Evolutionary conservation across 352 stramenopile species (phyloP), one percentile per base, ranked within the genome.

Genomic region (Globisporangium nunn): DNA sequence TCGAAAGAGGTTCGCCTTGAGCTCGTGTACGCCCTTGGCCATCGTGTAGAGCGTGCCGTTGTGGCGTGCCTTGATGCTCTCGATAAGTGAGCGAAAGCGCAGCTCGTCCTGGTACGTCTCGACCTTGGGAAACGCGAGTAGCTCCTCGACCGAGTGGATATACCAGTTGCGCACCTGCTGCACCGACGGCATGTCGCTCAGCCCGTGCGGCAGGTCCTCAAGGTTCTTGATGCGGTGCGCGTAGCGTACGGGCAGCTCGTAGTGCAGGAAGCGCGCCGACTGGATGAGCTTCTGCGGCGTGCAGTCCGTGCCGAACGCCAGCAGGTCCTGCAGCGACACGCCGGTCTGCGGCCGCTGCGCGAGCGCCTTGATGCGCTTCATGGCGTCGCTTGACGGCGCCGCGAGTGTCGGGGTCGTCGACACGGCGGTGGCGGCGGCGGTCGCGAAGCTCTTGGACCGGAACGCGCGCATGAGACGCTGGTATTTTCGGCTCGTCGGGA

Each of bases 41-140:
- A 99, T 99, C 28, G 98, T 99, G 40, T 99, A 97, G 12, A 99
- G 81, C 30, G 98, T 98, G 37, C 89, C 85, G n/a, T 88, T 95
- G 75, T 99, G 97, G 12, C 96, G 74, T 40, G 96, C 83, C 74
- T 99, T 99, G 61, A 99, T 98, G 54, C 81, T 92, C 66, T 98
- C 89, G 30, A 99, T 87, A 29, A 99, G 77, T 44, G 85, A 64
- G 3, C 91, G 87, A 70, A 99, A 99, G 6, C 73, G 63, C 50
- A 91, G 67, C 74, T 99, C 93, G 41, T 97, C 79, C 50, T 88
- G 76, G 33, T 79, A 88, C 53, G 68, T 93, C 68, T 91, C 74
- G 23, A 96, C 72, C 58, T 87, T 78, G 11, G 87, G 81, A 56
- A 97, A 93, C 7, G 72, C 69, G 7, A 95, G 63, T 44, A 99